Evolutionary conservation across 257 asterid species (phyloP).

Genomic region (Jacaranda copaia): DNA sequence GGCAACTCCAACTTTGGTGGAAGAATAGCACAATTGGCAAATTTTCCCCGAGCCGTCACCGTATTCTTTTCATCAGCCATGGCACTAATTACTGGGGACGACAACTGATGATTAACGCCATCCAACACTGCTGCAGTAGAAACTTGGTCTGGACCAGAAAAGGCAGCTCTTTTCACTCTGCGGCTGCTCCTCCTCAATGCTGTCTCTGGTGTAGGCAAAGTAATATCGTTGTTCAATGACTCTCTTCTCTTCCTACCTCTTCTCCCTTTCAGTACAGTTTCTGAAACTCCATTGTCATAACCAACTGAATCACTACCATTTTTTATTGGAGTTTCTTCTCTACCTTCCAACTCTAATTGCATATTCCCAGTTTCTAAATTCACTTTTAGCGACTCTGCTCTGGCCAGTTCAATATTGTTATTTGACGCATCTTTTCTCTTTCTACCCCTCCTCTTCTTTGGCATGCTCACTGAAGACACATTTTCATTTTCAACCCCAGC

Average conservation of each 20-base stretch:
- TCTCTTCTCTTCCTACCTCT: conserved; percentile 69
- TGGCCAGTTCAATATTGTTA: conserved; percentile 37
- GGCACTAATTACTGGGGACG: conserved; percentile 72
- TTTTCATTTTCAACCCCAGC: conserved; percentile 42
- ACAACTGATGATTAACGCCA: conserved; percentile 43
- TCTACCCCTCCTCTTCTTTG: conserved; percentile 65
- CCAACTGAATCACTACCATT: conserved; percentile 35
- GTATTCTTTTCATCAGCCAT: conserved; percentile 58
- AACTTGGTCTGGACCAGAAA: conserved; percentile 52
- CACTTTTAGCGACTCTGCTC: conserved; percentile 42
- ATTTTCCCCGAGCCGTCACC: conserved; percentile 40
- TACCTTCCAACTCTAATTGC: conserved; percentile 41
- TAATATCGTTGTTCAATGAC: conserved; percentile 36
- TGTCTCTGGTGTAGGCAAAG: conserved; percentile 55
- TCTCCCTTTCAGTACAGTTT: conserved; percentile 47
- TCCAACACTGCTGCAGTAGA: conserved; percentile 45
- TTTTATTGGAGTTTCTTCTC: conserved; percentile 41
- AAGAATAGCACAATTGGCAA: conserved; percentile 42
- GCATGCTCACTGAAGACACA: conserved; percentile 43
- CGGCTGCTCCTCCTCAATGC: conserved; percentile 94
- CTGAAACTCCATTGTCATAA: conserved; percentile 43
- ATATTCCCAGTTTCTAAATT: conserved; percentile 31
- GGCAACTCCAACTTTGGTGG: conserved; percentile 82
- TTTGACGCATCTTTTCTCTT: conserved; percentile 57
- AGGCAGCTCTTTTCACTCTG: conserved; percentile 55